phyloP scores from a whole-genome alignment of 2,329 filamentous ascomycete species.

The Arthrobotrys entomopaga region DNA sequence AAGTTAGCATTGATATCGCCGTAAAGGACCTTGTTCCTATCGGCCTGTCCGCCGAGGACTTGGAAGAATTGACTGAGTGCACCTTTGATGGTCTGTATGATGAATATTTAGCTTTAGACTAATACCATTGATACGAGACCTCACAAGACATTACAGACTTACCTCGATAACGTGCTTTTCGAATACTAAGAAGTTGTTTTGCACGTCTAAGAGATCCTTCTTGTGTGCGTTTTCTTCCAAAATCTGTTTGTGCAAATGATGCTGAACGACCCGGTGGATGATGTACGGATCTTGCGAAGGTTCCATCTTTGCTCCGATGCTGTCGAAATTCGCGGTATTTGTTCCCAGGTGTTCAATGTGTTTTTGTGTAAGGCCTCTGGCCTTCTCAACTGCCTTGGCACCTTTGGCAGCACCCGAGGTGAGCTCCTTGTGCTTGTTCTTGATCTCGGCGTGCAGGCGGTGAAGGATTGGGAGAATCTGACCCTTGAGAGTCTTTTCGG shows the following conservation, averaged over 20 bases:
- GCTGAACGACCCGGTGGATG: conserved; percentile 79
- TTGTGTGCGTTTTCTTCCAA: conserved; percentile 95
- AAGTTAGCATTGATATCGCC: conserved; percentile 78
- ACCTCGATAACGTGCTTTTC: conserved; percentile 78
- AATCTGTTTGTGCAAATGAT: conserved; percentile 89
- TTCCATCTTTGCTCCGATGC: conserved; percentile 71
- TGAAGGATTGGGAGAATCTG: conserved; percentile 88
- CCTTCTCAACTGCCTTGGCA: conserved; percentile 90
- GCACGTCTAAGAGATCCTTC: conserved; percentile 89
- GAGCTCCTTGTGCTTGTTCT: conserved; percentile 93
- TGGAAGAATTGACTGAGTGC: conserved; percentile 85
- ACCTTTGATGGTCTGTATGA: conserved; percentile 76
- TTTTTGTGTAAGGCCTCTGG: conserved; percentile 86
- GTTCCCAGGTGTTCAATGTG: conserved; percentile 93
- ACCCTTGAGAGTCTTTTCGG: conserved; percentile 87
- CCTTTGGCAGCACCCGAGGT: conserved; percentile 81
- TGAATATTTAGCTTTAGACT: background rate
- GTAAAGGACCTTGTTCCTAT: conserved; percentile 83
- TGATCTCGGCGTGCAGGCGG: conserved; percentile 93
- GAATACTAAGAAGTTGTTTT: conserved; percentile 87
- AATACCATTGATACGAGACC: too few species aligned
- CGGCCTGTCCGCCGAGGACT: conserved; percentile 80
- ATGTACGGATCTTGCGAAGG: conserved; percentile 87
- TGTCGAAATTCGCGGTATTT: conserved; percentile 82
- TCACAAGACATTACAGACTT: background rate